These are phyloP conservation scores for Acanthamoeba sp. DNA, from an alignment of 208 protist genomes.

Conservation along the genomic window DNA sequence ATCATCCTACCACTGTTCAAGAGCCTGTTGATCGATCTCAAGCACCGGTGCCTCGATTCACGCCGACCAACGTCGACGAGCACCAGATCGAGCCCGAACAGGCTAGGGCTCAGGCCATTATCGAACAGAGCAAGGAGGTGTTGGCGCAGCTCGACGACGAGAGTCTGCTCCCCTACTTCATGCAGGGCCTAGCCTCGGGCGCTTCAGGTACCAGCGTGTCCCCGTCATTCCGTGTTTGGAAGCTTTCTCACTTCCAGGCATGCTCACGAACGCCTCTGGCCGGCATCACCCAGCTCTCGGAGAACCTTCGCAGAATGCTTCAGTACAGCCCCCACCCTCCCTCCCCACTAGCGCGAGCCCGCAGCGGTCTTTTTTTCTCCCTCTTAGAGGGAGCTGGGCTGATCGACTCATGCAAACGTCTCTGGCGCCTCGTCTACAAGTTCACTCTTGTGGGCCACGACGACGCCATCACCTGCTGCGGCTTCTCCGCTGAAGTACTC, in stretches of 20 bases:
- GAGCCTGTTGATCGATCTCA: conserved; percentile 53
- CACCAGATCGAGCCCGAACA: not conserved
- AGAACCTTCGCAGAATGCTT: conserved; percentile 7
- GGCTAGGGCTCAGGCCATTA: not conserved
- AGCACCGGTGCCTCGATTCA: conserved; percentile 8
- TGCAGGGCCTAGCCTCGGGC: conserved; percentile 35
- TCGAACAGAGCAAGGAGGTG: conserved; percentile 67
- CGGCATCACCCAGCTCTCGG: not conserved
- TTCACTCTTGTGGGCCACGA: conserved; percentile 69
- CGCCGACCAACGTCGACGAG: not conserved
- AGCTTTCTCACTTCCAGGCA: no score
- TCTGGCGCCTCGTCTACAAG: conserved; percentile 54
- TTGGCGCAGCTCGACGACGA: conserved; percentile 48
- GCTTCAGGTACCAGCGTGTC: not conserved
- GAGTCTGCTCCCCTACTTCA: conserved; percentile 62
- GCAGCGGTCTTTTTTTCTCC: no score
- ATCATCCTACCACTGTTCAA: conserved; percentile 73
- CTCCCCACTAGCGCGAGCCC: no score
- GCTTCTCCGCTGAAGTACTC: conserved; percentile 17
- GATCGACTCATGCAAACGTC: no score
- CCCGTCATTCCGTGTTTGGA: no score
- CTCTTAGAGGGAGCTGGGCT: not conserved
- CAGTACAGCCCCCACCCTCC: no score
- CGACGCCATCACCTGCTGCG: conserved; percentile 62
- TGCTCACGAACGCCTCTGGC: conserved; percentile 48